A percentile compares a stretch with the other conserved stretches of the same genome.
Conservation (phyloP, 305 asterid genomes). For the Fraxinus ornus region DNA sequence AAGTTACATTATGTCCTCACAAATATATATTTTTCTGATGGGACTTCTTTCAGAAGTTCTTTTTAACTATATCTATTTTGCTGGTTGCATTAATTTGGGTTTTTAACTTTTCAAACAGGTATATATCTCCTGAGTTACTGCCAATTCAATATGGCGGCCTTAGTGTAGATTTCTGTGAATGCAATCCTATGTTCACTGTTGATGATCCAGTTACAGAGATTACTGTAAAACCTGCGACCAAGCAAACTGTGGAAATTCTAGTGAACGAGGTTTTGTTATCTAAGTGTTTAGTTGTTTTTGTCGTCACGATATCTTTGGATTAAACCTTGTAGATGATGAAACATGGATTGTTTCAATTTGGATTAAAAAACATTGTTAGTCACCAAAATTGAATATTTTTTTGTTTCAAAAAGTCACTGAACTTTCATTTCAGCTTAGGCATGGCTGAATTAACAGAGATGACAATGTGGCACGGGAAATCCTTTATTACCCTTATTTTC, state of each 20-base stretch:
- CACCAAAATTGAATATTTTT: neutral
- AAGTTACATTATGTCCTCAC: neutral
- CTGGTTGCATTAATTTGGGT: neutral
- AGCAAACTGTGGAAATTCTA: constrained; percentile 85
- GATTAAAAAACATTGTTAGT: neutral
- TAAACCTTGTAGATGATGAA: neutral
- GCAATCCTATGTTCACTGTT: constrained; percentile 73
- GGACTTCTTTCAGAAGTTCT: neutral
- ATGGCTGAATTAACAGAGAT: neutral
- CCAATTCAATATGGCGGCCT: constrained; percentile 92
- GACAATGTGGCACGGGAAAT: neutral
- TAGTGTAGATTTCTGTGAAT: constrained; percentile 72
- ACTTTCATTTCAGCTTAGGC: neutral
- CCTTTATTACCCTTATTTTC: neutral
- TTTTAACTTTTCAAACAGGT: constrained; percentile 40
- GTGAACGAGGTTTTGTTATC: constrained; percentile 67
- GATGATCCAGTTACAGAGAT: constrained; percentile 79
- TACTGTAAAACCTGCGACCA: constrained; percentile 70
- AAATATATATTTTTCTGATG: neutral
- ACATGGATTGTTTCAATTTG: neutral
- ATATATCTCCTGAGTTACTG: constrained; percentile 71
- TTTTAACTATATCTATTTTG: neutral
- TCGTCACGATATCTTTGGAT: neutral
- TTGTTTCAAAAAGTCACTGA: neutral
- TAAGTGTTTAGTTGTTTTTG: neutral